Percentiles rank a stretch among this genome's conserved stretches.
phyloP scores from a whole-genome alignment of 2,329 filamentous ascomycete genomes.

The Verticillium isaacii region DNA sequence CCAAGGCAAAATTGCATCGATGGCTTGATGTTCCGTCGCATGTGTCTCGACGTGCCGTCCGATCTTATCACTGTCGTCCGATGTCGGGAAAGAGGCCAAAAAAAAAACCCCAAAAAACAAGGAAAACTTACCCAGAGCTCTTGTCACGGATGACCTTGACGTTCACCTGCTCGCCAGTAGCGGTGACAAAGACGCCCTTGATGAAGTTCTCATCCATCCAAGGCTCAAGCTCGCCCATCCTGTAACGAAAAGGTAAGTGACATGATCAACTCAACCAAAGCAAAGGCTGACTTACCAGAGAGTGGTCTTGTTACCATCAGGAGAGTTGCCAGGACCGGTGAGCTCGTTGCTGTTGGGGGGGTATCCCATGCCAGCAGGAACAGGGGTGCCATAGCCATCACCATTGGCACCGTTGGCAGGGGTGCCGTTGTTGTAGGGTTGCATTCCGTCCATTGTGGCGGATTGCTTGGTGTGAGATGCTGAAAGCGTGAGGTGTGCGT shows the following conservation, averaged over 20 bases:
- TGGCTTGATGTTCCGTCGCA: too few species aligned
- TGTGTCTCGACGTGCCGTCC: not conserved
- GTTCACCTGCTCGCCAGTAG: slow-evolving; percentile 90
- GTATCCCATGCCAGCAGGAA: slow-evolving; percentile 21
- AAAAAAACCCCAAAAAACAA: too few species aligned
- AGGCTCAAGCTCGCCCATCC: slow-evolving; percentile 98
- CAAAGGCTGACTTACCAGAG: slow-evolving; percentile 40
- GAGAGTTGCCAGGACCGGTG: slow-evolving; percentile 21
- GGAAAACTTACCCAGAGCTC: slow-evolving; percentile 76
- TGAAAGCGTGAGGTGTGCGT: not conserved
- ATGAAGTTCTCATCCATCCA: slow-evolving; percentile 99
- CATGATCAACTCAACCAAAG: too few species aligned
- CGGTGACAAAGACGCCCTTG: slow-evolving; percentile 82
- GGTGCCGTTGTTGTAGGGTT: slow-evolving; percentile 27
- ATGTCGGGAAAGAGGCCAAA: not conserved
- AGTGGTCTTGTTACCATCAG: slow-evolving; percentile 51
- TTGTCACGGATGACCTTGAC: slow-evolving; percentile 99
- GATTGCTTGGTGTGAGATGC: not conserved
- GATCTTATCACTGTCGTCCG: not conserved
- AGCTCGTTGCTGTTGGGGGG: slow-evolving; percentile 22
- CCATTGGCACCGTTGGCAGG: slow-evolving; percentile 29
- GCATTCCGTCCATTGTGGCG: slow-evolving; percentile 25
- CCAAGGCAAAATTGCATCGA: not conserved
- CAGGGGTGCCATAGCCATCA: slow-evolving; percentile 26
- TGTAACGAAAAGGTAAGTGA: slow-evolving; percentile 26